These are phyloP conservation scores for Fusarium hainanense DNA, from an alignment of 2,329 filamentous ascomycete species.

Conservation along the genomic window DNA sequence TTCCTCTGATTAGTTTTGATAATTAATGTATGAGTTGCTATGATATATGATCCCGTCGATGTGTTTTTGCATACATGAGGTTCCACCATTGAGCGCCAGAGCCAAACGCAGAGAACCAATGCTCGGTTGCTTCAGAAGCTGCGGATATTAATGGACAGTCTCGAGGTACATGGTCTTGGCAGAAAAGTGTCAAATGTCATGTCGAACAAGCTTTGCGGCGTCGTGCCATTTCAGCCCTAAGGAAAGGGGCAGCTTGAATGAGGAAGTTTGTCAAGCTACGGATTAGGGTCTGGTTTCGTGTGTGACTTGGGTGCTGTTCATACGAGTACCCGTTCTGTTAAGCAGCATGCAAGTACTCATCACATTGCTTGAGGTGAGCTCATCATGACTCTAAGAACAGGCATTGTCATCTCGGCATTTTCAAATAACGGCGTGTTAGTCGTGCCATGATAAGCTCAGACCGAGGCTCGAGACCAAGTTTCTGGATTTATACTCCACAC, in stretches of 20 bases:
- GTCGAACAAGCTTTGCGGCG: constrained; percentile 29
- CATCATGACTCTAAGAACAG: neutral
- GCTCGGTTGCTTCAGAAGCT: constrained; percentile 16
- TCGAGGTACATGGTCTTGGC: neutral
- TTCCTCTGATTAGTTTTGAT: constrained; percentile 29
- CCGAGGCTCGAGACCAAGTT: neutral
- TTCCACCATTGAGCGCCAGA: neutral
- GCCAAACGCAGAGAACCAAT: neutral
- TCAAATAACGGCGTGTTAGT: neutral
- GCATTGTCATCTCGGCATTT: neutral
- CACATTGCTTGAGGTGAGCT: neutral
- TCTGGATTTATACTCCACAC: neutral
- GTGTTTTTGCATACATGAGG: neutral
- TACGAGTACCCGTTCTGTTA: neutral
- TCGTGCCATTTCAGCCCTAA: constrained; percentile 24
- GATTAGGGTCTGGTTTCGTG: neutral
- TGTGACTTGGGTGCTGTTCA: neutral
- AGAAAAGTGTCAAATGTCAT: neutral
- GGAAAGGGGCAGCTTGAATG: constrained; percentile 11
- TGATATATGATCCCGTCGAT: neutral
- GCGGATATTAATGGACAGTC: constrained; percentile 15
- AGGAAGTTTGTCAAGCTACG: neutral
- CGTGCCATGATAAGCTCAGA: constrained; percentile 3
- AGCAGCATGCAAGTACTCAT: neutral
- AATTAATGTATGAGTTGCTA: constrained; percentile 35